A percentile compares a stretch with the other conserved stretches of the same genome.
phyloP scores from a whole-genome alignment of 345 rosid species.

The Eutrema japonicum region DNA sequence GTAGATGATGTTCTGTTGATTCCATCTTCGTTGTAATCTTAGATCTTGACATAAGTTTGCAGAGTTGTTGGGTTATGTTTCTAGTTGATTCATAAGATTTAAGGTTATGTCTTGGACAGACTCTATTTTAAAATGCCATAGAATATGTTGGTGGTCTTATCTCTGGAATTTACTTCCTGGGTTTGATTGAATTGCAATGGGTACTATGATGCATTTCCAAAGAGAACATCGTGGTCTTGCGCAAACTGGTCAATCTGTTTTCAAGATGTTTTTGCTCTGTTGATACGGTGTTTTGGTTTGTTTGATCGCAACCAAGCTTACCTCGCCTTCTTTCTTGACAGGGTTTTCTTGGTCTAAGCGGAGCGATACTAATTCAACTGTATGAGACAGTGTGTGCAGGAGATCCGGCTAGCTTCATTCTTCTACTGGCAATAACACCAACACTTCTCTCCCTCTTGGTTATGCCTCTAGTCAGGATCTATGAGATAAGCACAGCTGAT shows the following conservation, averaged over 20 bases:
- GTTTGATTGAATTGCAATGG: not conserved
- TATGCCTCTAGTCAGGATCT: conserved; percentile 67
- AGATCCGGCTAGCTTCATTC: conserved; percentile 63
- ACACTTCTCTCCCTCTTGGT: conserved; percentile 61
- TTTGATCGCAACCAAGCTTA: conserved; percentile 23
- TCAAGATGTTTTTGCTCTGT: not conserved
- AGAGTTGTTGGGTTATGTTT: conserved; percentile 5
- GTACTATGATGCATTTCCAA: not conserved
- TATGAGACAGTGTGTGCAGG: conserved; percentile 66
- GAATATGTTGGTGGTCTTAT: not conserved
- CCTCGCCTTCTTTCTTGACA: conserved; percentile 36
- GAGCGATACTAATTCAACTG: conserved; percentile 76
- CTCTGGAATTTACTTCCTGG: not conserved
- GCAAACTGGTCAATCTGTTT: conserved; percentile 9
- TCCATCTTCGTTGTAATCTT: not conserved
- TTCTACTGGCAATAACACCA: conserved; percentile 70
- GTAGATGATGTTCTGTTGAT: conserved; percentile 2
- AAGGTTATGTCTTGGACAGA: not conserved
- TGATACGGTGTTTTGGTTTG: not conserved
- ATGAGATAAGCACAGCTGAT: conserved; percentile 48
- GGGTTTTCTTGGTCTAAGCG: conserved; percentile 94
- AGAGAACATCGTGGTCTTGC: not conserved
- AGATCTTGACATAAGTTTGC: not conserved
- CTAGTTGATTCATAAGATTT: not conserved
- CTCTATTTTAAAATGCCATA: not conserved